Evolutionary conservation across 352 stramenopile genomes (phyloP).

Genomic region (Phytophthora melonis): DNA sequence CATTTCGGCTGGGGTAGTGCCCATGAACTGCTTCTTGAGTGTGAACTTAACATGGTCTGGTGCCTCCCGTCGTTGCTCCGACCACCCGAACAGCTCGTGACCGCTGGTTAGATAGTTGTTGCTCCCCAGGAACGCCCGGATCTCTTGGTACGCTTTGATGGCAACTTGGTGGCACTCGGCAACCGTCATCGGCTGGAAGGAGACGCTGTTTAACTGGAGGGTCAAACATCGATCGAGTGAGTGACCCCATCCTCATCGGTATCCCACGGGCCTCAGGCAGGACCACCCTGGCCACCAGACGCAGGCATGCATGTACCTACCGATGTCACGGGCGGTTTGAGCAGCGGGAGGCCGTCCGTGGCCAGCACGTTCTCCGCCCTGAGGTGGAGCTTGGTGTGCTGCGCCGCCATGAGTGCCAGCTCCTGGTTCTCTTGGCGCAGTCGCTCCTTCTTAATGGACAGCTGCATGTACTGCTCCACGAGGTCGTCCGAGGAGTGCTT

Average conservation of each 20-base stretch:
- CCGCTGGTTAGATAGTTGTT: conserved; percentile 55
- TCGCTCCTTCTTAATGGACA: conserved; percentile 59
- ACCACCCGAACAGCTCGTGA: conserved; percentile 62
- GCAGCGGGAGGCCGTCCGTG: conserved; percentile 38
- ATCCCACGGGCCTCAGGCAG: conserved; percentile 13
- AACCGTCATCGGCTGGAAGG: conserved; percentile 40
- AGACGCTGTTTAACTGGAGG: conserved; percentile 20
- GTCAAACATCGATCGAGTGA: conserved; percentile 16
- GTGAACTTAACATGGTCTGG: conserved; percentile 62
- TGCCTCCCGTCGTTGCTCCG: conserved; percentile 51
- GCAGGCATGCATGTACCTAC: conserved; percentile 18
- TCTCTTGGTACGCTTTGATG: conserved; percentile 47
- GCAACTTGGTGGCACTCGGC: conserved; percentile 56
- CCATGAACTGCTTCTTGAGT: conserved; percentile 59
- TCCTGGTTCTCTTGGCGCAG: conserved; percentile 61
- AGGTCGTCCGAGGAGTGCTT: conserved; percentile 29
- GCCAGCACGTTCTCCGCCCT: conserved; percentile 47
- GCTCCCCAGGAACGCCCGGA: conserved; percentile 52
- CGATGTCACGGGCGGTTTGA: conserved; percentile 16
- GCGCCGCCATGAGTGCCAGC: conserved; percentile 49
- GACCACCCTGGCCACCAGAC: conserved; percentile 22
- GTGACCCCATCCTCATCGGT: conserved; percentile 12
- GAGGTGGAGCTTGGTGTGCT: conserved; percentile 55
- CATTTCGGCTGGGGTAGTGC: conserved; percentile 39
- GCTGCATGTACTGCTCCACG: conserved; percentile 57